These are phyloP conservation scores for Limtongia smithiae DNA, from an alignment of 805 yeast genomes.

Conservation along the genomic window DNA sequence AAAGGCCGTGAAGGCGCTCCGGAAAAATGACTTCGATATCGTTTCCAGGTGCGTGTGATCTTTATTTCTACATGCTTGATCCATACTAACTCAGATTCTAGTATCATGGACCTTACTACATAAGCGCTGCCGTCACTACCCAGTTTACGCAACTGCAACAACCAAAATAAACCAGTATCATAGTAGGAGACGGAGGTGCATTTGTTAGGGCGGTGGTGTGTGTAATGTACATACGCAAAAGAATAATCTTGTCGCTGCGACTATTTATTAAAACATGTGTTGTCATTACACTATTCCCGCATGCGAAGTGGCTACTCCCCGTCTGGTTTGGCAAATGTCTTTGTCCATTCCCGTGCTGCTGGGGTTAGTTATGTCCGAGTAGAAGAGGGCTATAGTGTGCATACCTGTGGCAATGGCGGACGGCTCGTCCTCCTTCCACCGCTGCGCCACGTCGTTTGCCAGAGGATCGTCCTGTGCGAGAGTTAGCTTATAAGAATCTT, in stretches of 20 bases:
- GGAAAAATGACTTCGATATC: constrained; percentile 84
- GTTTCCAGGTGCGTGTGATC: constrained; percentile 54
- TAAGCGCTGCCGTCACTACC: constrained; percentile 23
- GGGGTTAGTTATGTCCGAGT: not conserved
- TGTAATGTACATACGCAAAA: no score
- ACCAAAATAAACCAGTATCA: not conserved
- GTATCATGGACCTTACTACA: constrained; percentile 64
- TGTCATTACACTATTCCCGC: not conserved
- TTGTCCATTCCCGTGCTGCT: constrained; percentile 57
- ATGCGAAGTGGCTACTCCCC: no score
- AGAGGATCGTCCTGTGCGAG: constrained; percentile 89
- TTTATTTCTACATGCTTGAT: not conserved
- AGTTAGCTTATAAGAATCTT: no score
- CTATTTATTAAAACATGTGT: not conserved
- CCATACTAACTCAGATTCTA: not conserved
- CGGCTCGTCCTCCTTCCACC: constrained; percentile 84
- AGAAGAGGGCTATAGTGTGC: constrained; percentile 25
- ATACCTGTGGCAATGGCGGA: constrained; percentile 76
- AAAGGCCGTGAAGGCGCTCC: constrained; percentile 89
- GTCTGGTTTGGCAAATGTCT: constrained; percentile 47
- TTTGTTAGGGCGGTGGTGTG: no score
- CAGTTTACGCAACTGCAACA: not conserved
- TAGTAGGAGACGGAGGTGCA: no score
- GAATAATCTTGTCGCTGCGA: not conserved
- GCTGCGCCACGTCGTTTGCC: constrained; percentile 96